Conservation (phyloP, 2,329 filamentous ascomycete species). For the Claviceps sp. region DNA sequence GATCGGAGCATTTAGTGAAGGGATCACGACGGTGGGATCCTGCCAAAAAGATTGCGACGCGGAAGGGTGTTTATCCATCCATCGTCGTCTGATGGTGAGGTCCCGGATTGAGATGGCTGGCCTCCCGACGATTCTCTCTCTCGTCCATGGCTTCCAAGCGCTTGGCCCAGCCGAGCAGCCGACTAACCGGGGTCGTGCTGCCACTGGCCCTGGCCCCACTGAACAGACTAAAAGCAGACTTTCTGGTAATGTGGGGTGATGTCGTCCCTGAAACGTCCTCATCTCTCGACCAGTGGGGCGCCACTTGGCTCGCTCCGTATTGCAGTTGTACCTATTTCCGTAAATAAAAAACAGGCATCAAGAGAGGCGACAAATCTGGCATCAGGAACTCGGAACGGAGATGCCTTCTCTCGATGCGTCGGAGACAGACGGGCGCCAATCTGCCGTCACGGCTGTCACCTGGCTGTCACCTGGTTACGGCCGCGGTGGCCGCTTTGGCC, state of each 20-base stretch:
- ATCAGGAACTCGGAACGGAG: not conserved
- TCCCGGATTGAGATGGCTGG: too few species aligned
- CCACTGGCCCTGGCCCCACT: not conserved
- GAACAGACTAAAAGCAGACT: slow-evolving; percentile 4
- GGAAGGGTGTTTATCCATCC: too few species aligned
- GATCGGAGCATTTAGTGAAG: too few species aligned
- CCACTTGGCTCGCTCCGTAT: not conserved
- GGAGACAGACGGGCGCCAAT: not conserved
- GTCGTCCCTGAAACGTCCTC: slow-evolving; percentile 4
- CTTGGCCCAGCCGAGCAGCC: not conserved
- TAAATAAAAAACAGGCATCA: not conserved
- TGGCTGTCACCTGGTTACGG: not conserved
- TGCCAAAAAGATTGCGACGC: too few species aligned
- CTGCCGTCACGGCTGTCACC: not conserved
- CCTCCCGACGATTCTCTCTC: too few species aligned
- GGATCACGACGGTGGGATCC: too few species aligned
- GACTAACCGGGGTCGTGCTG: not conserved
- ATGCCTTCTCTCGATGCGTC: not conserved
- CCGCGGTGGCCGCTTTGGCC: not conserved
- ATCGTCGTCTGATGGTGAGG: too few species aligned
- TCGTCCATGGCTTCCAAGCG: not conserved
- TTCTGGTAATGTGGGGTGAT: slow-evolving; percentile 2
- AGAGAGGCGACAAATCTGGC: too few species aligned
- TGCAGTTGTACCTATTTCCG: not conserved
- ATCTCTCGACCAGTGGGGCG: slow-evolving; percentile 2